Conservation (phyloP, 176 grass and related monocot species). For the Eragrostis nindensis region DNA sequence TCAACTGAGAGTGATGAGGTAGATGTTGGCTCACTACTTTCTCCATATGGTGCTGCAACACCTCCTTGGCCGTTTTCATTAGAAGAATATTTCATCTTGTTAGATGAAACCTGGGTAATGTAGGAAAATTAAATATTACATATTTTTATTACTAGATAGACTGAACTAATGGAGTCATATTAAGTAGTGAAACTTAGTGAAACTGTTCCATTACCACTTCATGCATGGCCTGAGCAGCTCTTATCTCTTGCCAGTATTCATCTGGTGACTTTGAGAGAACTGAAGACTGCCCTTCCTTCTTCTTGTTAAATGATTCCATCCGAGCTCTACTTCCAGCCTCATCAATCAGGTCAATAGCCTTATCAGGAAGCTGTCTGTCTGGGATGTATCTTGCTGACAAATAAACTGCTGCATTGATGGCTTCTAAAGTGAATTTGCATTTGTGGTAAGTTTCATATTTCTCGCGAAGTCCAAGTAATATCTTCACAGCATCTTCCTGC, state of each 20-base stretch:
- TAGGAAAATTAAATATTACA: constrained; percentile 21
- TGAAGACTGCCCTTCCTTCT: constrained; percentile 68
- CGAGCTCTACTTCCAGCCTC: constrained; percentile 98
- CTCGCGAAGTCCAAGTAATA: constrained; percentile 80
- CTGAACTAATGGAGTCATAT: constrained; percentile 7
- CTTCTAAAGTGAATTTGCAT: constrained; percentile 92
- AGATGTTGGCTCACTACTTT: constrained; percentile 43
- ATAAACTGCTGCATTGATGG: constrained; percentile 96
- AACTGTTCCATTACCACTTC: constrained; percentile 68
- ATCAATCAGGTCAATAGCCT: constrained; percentile 99
- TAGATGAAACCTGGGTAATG: constrained; percentile 63
- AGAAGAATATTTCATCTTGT: constrained; percentile 72
- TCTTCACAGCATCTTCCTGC: constrained; percentile 88
- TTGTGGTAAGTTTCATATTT: constrained; percentile 90
- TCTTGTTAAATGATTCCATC: constrained; percentile 85
- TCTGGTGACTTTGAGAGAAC: constrained; percentile 86
- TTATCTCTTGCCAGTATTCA: constrained; percentile 99
- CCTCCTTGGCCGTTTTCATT: constrained; percentile 45
- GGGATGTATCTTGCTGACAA: constrained; percentile 96
- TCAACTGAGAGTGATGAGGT: constrained; percentile 45
- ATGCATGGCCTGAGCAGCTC: constrained; percentile 85
- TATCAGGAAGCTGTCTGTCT: constrained; percentile 96
- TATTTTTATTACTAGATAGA: constrained; percentile 6
- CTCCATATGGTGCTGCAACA: constrained; percentile 22
- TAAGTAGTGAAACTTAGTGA: constrained; percentile 28